phyloP scores from a whole-genome alignment of 225 moss, liverwort and hornwort species.

The Takakia lepidozioides region DNA sequence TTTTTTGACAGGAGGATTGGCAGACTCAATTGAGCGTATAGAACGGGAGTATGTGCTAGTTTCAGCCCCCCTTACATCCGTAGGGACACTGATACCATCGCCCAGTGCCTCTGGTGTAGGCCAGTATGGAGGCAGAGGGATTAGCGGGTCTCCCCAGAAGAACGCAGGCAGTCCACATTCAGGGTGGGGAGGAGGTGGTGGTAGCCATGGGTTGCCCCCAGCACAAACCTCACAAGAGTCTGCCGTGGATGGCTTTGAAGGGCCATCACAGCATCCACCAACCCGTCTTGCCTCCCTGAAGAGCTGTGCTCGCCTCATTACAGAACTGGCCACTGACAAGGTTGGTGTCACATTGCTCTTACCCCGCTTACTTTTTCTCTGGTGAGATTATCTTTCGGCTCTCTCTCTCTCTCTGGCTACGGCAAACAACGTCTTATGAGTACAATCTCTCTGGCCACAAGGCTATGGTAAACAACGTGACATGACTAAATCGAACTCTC shows the following conservation, averaged over 20 bases:
- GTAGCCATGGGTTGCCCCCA: slow-evolving; percentile 36
- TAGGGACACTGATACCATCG: slow-evolving; percentile 64
- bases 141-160: slow-evolving; percentile 48
- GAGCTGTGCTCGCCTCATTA: slow-evolving; percentile 67
- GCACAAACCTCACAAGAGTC: slow-evolving; percentile 44
- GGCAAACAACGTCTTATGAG: no score
- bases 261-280: slow-evolving; percentile 78
- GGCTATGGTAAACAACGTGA: no score
- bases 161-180: slow-evolving; percentile 30
- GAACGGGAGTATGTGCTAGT: slow-evolving; percentile 98
- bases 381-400: no score
- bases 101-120: slow-evolving; percentile 66
- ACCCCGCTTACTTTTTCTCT: no score
- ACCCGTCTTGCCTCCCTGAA: slow-evolving; percentile 80
- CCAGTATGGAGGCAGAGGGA: slow-evolving; percentile 28
- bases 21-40: slow-evolving; percentile 94
- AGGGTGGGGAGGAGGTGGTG: slow-evolving; percentile 47
- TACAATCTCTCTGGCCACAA: no score
- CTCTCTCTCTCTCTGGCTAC: no score
- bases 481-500: no score
- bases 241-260: slow-evolving; percentile 33
- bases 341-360: no score
- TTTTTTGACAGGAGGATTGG: slow-evolving; percentile 71
- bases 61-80: slow-evolving; percentile 63
- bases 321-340: slow-evolving; percentile 82